These are phyloP conservation scores for Pezicula rhizophila DNA, from an alignment of 2,329 filamentous ascomycete species.

Conservation along the genomic window DNA sequence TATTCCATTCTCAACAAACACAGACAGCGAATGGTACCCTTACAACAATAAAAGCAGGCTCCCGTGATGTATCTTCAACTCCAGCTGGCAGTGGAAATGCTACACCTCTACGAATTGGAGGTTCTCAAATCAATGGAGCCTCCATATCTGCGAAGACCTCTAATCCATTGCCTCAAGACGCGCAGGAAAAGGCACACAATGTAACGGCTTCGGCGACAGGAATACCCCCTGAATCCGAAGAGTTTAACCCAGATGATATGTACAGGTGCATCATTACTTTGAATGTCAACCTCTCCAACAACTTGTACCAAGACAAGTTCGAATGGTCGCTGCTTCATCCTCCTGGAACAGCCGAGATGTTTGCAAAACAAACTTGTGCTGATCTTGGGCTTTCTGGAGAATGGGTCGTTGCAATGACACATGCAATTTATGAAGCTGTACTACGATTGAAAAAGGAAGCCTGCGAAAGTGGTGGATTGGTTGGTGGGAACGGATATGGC, in stretches of 20 bases:
- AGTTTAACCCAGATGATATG: conserved; percentile 85
- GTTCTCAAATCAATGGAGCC: conserved; percentile 32
- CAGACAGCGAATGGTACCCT: conserved; percentile 25
- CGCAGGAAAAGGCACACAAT: conserved; percentile 25
- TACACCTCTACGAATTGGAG: conserved; percentile 50
- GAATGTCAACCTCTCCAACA: conserved; percentile 85
- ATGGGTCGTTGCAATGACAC: conserved; percentile 90
- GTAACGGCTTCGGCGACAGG: conserved; percentile 67
- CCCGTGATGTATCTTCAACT: conserved; percentile 35
- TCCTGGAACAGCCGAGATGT: conserved; percentile 83
- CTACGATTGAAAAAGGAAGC: conserved; percentile 92
- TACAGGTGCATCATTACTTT: conserved; percentile 90
- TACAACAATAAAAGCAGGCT: conserved; percentile 26
- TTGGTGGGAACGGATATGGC: conserved; percentile 56
- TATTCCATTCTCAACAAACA: conserved; percentile 63
- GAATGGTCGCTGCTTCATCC: conserved; percentile 95
- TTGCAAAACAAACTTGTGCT: conserved; percentile 86
- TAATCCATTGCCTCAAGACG: conserved; percentile 25
- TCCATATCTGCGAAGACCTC: conserved; percentile 44
- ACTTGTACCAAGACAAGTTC: conserved; percentile 93
- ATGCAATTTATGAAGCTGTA: conserved; percentile 94
- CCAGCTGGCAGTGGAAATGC: conserved; percentile 44
- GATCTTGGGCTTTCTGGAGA: conserved; percentile 86
- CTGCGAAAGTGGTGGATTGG: conserved; percentile 82
- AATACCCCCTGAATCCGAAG: conserved; percentile 58